These are phyloP conservation scores for Penicillium salamii DNA, from an alignment of 495 filamentous ascomycete genomes.

Conservation along the genomic window DNA sequence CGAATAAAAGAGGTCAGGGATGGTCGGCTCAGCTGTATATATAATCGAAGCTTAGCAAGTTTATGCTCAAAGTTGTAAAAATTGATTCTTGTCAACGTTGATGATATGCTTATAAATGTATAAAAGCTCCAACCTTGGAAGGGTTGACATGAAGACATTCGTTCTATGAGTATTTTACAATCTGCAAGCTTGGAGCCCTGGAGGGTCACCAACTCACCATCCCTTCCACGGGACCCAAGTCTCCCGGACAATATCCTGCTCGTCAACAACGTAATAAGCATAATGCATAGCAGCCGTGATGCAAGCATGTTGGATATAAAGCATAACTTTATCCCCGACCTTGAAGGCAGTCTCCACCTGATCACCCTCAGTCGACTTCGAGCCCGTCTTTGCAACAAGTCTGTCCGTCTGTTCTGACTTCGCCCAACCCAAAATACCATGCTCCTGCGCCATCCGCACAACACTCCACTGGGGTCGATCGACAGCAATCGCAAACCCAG, in stretches of 20 bases:
- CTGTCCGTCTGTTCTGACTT: constrained; percentile 5
- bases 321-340: constrained; percentile 27
- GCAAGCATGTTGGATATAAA: constrained; percentile 32
- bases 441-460: constrained; percentile 62
- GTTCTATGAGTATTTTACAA: too few species aligned
- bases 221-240: constrained; percentile 34
- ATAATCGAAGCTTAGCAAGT: too few species aligned
- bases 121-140: too few species aligned
- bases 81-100: too few species aligned
- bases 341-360: constrained; percentile 18
- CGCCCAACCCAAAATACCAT: constrained; percentile 51
- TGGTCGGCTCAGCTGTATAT: too few species aligned
- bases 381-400: neutral
- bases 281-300: constrained; percentile 26
- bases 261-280: constrained; percentile 28
- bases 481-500: constrained; percentile 14
- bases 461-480: constrained; percentile 55
- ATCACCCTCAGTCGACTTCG: constrained; percentile 2
- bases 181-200: too few species aligned
- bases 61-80: too few species aligned
- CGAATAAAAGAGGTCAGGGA: too few species aligned
- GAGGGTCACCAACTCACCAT: neutral
- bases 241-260: constrained; percentile 24
- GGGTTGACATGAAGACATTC: too few species aligned
- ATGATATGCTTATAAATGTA: too few species aligned